Conservation (phyloP, 352 stramenopile genomes). For the Blastocystis hominis region DNA sequence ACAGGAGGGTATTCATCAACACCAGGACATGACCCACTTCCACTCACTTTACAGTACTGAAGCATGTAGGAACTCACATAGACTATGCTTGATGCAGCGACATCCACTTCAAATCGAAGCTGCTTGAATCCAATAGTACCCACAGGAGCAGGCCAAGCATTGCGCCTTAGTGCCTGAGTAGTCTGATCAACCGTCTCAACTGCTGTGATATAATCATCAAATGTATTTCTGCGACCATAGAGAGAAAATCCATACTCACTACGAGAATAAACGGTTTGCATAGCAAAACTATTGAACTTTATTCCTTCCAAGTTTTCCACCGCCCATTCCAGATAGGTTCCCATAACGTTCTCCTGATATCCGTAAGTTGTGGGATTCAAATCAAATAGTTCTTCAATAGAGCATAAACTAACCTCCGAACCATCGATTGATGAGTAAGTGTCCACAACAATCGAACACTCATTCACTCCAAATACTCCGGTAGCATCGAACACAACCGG, state of each 20-base stretch:
- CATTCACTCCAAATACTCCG: not conserved
- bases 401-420: not conserved
- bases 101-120: constrained; percentile 7
- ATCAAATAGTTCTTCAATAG: not conserved
- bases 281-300: too few species aligned
- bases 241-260: not conserved
- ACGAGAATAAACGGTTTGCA: not conserved
- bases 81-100: not conserved
- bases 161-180: not conserved
- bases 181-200: not conserved
- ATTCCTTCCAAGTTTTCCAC: constrained; percentile 10
- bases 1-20: constrained; percentile 5
- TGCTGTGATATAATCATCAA: not conserved
- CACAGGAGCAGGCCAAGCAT: not conserved
- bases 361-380: not conserved
- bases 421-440: not conserved
- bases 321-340: not conserved
- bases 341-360: not conserved
- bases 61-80: not conserved
- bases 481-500: not conserved
- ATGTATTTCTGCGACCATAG: not conserved
- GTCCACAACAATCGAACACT: not conserved
- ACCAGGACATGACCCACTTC: not conserved
- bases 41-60: not conserved
- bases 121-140: not conserved